A percentile compares a stretch with the other conserved stretches of the same genome.
Conservation (phyloP, 2,329 filamentous ascomycete genomes). For the Endoconidiophora laricicola region DNA sequence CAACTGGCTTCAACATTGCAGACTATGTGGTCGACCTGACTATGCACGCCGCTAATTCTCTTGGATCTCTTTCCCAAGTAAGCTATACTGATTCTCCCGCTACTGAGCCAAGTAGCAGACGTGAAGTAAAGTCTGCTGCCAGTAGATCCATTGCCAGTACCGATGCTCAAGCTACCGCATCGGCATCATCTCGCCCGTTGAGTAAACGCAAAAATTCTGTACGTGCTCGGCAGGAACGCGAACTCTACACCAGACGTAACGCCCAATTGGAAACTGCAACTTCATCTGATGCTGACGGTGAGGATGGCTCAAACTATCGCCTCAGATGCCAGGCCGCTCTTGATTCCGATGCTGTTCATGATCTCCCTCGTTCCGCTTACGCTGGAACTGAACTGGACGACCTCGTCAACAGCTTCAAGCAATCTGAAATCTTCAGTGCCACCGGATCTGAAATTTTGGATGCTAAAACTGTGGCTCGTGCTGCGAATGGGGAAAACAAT, state of each 20-base stretch:
- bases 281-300: conserved; percentile 37
- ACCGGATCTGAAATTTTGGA: conserved; percentile 65
- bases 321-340: conserved; percentile 21
- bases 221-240: conserved; percentile 69
- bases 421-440: conserved; percentile 58
- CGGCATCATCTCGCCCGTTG: conserved; percentile 45
- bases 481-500: conserved; percentile 50
- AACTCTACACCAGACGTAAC: conserved; percentile 72
- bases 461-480: conserved; percentile 45
- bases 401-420: conserved; percentile 57
- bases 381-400: conserved; percentile 65
- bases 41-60: conserved; percentile 68
- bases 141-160: conserved; percentile 65
- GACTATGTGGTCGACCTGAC: conserved; percentile 95
- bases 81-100: conserved; percentile 37
- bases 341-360: conserved; percentile 46
- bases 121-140: conserved; percentile 77
- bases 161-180: conserved; percentile 48
- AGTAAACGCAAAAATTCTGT: conserved; percentile 56
- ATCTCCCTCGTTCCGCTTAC: conserved; percentile 40
- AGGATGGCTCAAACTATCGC: conserved; percentile 34
- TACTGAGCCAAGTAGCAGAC: conserved; percentile 70
- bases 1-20: conserved; percentile 94
- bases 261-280: conserved; percentile 45
- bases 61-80: conserved; percentile 37